These are phyloP conservation scores for Cyanodermella asteris DNA, from an alignment of 2,329 filamentous ascomycete species.

Conservation along the genomic window DNA sequence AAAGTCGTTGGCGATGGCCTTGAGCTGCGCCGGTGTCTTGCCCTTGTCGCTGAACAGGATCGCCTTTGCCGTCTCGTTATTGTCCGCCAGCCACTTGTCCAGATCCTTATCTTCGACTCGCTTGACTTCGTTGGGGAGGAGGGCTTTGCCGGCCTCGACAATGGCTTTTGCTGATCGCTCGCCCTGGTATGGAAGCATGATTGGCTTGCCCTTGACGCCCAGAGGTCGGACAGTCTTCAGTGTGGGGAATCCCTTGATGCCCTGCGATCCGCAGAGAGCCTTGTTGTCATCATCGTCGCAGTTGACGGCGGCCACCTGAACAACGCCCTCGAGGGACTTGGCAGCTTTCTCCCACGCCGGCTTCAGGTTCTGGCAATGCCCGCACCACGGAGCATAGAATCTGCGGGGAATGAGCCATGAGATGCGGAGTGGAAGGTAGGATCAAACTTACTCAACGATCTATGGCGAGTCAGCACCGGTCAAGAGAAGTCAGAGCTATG, in stretches of 20 bases:
- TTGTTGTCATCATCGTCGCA: constrained; percentile 93
- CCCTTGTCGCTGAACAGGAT: constrained; percentile 90
- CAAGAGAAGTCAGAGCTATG: neutral
- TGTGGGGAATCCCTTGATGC: constrained; percentile 84
- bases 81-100: constrained; percentile 47
- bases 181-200: constrained; percentile 80
- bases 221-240: constrained; percentile 79
- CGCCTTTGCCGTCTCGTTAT: constrained; percentile 54
- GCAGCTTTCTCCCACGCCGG: constrained; percentile 90
- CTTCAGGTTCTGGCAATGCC: constrained; percentile 89
- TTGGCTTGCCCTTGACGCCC: constrained; percentile 57
- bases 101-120: constrained; percentile 59
- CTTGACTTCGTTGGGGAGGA: constrained; percentile 82
- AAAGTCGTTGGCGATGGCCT: constrained; percentile 78
- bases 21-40: constrained; percentile 59
- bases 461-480: constrained; percentile 9
- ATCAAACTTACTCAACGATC: constrained; percentile 29
- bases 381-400: constrained; percentile 97
- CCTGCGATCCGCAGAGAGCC: constrained; percentile 61
- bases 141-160: constrained; percentile 61
- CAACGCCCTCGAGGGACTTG: constrained; percentile 69
- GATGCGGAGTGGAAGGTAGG: constrained; percentile 8
- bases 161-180: constrained; percentile 67
- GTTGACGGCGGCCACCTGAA: constrained; percentile 83
- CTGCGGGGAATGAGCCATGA: constrained; percentile 32